Evolutionary conservation across 2,329 filamentous ascomycete genomes (phyloP), one percentile per base, ranked within the genome.

Genomic region (Fusarium caatingaense): DNA sequence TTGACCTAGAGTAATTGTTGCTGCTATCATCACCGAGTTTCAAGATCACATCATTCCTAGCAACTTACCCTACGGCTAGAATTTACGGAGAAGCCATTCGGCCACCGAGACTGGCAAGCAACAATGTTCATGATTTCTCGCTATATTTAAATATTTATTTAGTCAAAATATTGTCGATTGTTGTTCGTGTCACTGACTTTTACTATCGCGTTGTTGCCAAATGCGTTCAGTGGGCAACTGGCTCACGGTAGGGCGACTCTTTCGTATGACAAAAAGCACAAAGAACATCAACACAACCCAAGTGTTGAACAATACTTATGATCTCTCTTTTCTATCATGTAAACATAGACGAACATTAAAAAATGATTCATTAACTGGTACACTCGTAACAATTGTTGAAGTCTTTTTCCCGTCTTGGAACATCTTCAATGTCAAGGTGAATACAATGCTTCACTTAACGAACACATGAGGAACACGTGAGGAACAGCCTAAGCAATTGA

Each of bases 331-430:
- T 8, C 8, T 4, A 11, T 11, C 2, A 20, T 18, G 4, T 6
- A 3, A 42, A 40, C 4, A n/a, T 23, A 2, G 5, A 0, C 12
- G 5, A 5, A 8, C 9, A 16, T 6, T 6, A n/a, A 10, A 37
- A 11, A 8, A 11, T 10, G 16, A 37, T 37, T 37, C 34, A 37
- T 37, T 11, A 37, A 37, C 11, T 28, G 34, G 18, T n/a, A n/a
- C 10, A 37, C 34, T 7, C 18, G 34, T 4, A n/a, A 37, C 18
- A 12, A 7, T 11, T 18, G 34, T 37, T 18, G 6, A 12, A 37
- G 18, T 12, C 10, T 10, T 11, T 7, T 37, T 11, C 10, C 34
- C 7, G 10, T n/a, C 18, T 37, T 8, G 2, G 23, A 11, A 32
- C 12, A n/a, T 32, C 34, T 37, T 37, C 28, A 48, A 12, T 23